These are phyloP conservation scores for Trichoderma hamatum DNA, from an alignment of 2,329 filamentous ascomycete species.

Conservation along the genomic window DNA sequence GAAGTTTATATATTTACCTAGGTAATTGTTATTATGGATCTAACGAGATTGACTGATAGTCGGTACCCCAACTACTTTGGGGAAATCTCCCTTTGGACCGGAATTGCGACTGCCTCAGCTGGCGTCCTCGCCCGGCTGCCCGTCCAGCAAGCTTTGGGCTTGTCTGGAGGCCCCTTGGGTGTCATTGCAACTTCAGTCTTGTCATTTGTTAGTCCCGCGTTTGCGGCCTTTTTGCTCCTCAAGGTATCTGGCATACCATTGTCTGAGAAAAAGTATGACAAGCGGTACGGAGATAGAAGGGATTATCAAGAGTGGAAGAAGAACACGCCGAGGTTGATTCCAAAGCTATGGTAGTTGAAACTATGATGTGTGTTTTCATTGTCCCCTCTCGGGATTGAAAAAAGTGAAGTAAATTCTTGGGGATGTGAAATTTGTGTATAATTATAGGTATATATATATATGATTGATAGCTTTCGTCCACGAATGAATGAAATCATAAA, in stretches of 20 bases:
- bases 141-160: constrained; percentile 60
- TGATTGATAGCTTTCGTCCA: background rate
- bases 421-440: background rate
- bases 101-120: constrained; percentile 62
- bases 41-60: background rate
- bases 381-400: too few species aligned
- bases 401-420: background rate
- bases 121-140: constrained; percentile 58
- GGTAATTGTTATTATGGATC: background rate
- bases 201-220: constrained; percentile 63
- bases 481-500: background rate
- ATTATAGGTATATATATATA: constrained; percentile 3
- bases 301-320: constrained; percentile 71
- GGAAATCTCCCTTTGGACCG: constrained; percentile 70
- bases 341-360: constrained; percentile 54
- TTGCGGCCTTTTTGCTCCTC: constrained; percentile 64
- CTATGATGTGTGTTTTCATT: background rate
- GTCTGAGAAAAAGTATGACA: constrained; percentile 71
- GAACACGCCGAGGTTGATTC: constrained; percentile 66
- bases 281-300: constrained; percentile 62
- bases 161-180: constrained; percentile 47
- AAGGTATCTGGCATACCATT: constrained; percentile 67
- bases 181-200: constrained; percentile 43
- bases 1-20: background rate
- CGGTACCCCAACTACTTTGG: constrained; percentile 74